Evolutionary conservation across 163 green algal genomes (phyloP).

Genomic region (Scenedesmus sp.): DNA sequence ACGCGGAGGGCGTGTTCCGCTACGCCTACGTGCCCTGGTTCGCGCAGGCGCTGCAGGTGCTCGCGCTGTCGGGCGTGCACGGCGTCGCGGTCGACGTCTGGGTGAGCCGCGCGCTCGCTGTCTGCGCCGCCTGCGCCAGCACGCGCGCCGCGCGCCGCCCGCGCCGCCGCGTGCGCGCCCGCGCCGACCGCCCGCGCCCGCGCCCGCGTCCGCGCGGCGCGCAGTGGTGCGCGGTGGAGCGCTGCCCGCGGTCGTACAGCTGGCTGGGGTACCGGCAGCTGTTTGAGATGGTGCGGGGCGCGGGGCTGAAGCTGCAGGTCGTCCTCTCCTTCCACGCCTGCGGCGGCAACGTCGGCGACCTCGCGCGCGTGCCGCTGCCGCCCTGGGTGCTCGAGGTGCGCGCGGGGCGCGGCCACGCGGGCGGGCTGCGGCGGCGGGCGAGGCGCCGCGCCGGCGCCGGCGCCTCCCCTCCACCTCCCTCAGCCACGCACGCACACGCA

Average conservation of each 20-base stretch:
- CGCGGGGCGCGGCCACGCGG: too few relatives aligned
- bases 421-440: too few relatives aligned
- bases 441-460: too few relatives aligned
- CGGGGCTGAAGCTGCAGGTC: slow-evolving; percentile 78
- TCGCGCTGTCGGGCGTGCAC: slow-evolving; percentile 76
- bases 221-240: slow-evolving; percentile 88
- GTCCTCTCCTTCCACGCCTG: slow-evolving; percentile 89
- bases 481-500: too few relatives aligned
- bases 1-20: slow-evolving; percentile 72
- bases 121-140: too few relatives aligned
- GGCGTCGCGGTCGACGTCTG: slow-evolving; percentile 97
- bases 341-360: slow-evolving; percentile 84
- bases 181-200: too few relatives aligned
- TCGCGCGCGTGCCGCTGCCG: slow-evolving; percentile 67
- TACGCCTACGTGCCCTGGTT: slow-evolving; percentile 81
- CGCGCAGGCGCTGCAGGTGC: slow-evolving; percentile 60
- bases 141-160: too few relatives aligned
- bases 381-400: slow-evolving; percentile 75
- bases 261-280: slow-evolving; percentile 87
- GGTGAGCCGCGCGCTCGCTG: slow-evolving; percentile 64
- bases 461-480: too few relatives aligned
- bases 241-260: slow-evolving; percentile 78
- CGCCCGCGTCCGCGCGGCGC: slow-evolving; percentile 9
- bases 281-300: slow-evolving; percentile 68
- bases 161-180: not conserved